Base-by-base conservation (phyloP, 306 rosid species). In the Castanopsis chinensis region DNA sequence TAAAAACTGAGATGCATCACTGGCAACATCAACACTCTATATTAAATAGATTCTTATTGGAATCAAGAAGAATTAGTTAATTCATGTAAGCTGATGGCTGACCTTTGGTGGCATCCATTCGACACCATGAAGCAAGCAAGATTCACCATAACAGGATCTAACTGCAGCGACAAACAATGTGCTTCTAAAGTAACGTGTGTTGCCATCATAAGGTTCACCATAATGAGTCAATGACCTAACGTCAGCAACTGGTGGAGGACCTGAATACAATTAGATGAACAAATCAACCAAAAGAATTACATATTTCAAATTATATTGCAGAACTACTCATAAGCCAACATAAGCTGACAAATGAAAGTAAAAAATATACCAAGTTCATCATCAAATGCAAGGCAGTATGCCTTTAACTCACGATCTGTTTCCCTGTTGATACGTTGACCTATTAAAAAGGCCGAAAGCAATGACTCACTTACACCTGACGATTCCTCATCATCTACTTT, bases 61-160 rank as follows among this genome's bases (percentile, higher is more conserved):
- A 72, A 52, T 12, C 17, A 30, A 35, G 59, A 35, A 35, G 21
- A 17, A 53, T 4, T 19, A 69, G 70, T 28, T 9, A 19, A 28
- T 27, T 35, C 51, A 63, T 17, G 10, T 14, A 61, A 78, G 45
- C 54, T 8, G 28, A 64, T 53, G 75, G 69, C 86, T 81, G 65
- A 92, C 99, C 97, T 95, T 95, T 30, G 98, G 99, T 20, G 99
- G 83, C 98, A 92, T 92, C 99, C 99, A 92, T 14, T 95, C 94
- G 72, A 85, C 91, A 71, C 99, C 99, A 63, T 95, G 99, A 83
- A 95, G 98, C 91, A 95, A 83, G 85, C 90, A 89, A 75, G 97
- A 91, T 77, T 95, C 99, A n/a, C 91, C 90, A 84, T 92, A 91
- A 78, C 96, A 92, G 23, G 99, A 88, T 88, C 99, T 88, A 78